Evolutionary conservation across 257 asterid genomes (phyloP).

Genomic region (Solanum sejunctum): DNA sequence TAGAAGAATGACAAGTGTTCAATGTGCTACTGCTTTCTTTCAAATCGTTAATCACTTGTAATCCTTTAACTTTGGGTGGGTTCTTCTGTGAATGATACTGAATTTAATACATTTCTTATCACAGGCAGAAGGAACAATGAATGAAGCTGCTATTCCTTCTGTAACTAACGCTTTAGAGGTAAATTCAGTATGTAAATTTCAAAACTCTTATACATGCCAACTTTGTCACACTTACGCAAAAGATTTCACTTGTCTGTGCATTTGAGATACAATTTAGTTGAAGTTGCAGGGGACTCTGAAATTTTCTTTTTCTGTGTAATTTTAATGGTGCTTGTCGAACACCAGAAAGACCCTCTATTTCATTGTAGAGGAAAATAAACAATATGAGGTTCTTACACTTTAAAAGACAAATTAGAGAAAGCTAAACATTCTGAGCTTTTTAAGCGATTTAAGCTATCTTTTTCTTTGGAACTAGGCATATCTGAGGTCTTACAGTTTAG

Average conservation of each 20-base stretch:
- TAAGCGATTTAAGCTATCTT: neutral
- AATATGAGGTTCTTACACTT: neutral
- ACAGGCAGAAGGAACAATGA: constrained; percentile 80
- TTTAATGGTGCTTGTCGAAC: neutral
- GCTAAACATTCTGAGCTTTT: neutral
- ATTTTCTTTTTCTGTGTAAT: neutral
- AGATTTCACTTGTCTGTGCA: neutral
- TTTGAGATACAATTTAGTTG: neutral
- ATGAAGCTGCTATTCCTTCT: constrained; percentile 51
- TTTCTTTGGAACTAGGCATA: neutral
- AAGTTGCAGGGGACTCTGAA: neutral
- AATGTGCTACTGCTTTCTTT: neutral
- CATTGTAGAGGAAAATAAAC: neutral
- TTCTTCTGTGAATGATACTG: neutral
- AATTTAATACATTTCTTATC: neutral
- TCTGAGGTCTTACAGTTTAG: neutral
- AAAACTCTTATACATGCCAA: neutral
- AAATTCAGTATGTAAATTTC: neutral
- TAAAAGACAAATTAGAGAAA: neutral
- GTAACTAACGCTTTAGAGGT: constrained; percentile 73
- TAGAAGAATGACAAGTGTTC: neutral
- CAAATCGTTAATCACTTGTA: neutral
- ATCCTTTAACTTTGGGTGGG: neutral
- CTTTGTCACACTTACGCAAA: neutral
- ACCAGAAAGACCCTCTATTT: neutral